Evolutionary conservation across 495 filamentous ascomycete genomes (phyloP).

Genomic region (Lophiostoma macrostomum): DNA sequence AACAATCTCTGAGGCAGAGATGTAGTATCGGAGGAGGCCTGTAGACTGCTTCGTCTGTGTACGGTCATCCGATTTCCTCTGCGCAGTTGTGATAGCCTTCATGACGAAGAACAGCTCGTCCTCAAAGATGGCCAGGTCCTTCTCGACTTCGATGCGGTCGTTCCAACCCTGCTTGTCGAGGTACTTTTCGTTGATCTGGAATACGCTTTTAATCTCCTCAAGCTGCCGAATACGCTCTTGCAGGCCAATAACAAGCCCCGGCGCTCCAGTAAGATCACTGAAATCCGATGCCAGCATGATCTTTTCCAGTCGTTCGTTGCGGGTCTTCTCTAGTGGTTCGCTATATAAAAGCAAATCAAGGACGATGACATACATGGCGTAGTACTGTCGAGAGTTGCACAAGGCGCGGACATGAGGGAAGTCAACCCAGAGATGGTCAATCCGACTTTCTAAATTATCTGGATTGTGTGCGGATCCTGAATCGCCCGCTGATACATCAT

Average conservation of each 20-base stretch:
- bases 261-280: slow-evolving; percentile 89
- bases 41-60: slow-evolving; percentile 59
- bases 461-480: slow-evolving; percentile 39
- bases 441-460: slow-evolving; percentile 68
- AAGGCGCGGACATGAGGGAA: slow-evolving; percentile 89
- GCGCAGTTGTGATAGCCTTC: slow-evolving; percentile 97
- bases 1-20: slow-evolving; percentile 86
- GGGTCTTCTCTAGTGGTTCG: slow-evolving; percentile 92
- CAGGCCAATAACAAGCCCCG: slow-evolving; percentile 86
- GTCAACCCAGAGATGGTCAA: slow-evolving; percentile 94
- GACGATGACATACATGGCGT: slow-evolving; percentile 94
- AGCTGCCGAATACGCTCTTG: slow-evolving; percentile 91
- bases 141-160: slow-evolving; percentile 78
- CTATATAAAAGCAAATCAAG: slow-evolving; percentile 91
- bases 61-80: slow-evolving; percentile 77
- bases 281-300: slow-evolving; percentile 99
- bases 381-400: slow-evolving; percentile 95
- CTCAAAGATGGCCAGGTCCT: slow-evolving; percentile 82
- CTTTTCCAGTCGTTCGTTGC: slow-evolving; percentile 89
- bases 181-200: slow-evolving; percentile 85
- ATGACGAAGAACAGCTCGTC: slow-evolving; percentile 99
- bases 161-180: slow-evolving; percentile 90
- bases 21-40: slow-evolving; percentile 82
- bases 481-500: slow-evolving; percentile 71
- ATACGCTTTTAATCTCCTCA: slow-evolving; percentile 94